Conservation (phyloP, 176 grass and related monocot genomes). For the Zea luxurians region DNA sequence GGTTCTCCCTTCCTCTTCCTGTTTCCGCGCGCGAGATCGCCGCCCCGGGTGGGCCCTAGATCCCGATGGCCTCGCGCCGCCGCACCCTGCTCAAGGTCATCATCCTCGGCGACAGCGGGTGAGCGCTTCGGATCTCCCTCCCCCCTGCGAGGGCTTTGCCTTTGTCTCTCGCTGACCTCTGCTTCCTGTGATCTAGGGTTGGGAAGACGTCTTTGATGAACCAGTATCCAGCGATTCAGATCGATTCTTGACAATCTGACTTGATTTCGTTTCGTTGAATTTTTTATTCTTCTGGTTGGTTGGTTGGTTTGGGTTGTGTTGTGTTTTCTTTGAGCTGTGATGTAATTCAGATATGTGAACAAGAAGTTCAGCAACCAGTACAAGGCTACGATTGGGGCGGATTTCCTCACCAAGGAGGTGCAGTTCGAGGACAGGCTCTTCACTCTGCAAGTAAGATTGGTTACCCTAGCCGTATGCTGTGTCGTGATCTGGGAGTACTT, state of each 20-base stretch:
- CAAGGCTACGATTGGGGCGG: slow-evolving; percentile 93
- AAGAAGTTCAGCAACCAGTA: slow-evolving; percentile 99
- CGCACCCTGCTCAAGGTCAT: slow-evolving; percentile 97
- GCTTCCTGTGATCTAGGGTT: slow-evolving; percentile 56
- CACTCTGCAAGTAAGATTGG: slow-evolving; percentile 70
- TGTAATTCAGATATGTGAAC: slow-evolving; percentile 90
- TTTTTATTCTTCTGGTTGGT: neutral
- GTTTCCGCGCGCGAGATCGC: slow-evolving; percentile 38
- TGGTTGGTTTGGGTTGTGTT: neutral
- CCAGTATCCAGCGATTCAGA: slow-evolving; percentile 79
- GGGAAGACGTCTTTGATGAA: slow-evolving; percentile 99
- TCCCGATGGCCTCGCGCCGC: slow-evolving; percentile 74
- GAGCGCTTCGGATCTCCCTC: slow-evolving; percentile 61
- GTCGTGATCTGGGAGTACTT: neutral
- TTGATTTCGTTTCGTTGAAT: neutral
- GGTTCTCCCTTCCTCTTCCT: neutral
- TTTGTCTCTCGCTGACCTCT: slow-evolving; percentile 26
- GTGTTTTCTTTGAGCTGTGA: slow-evolving; percentile 43
- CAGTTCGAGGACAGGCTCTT: slow-evolving; percentile 89
- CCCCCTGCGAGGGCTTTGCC: neutral
- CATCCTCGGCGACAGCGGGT: slow-evolving; percentile 99
- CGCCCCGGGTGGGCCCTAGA: slow-evolving; percentile 14
- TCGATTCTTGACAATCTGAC: neutral
- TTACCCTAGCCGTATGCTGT: neutral
- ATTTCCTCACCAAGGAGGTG: slow-evolving; percentile 98